Base-by-base conservation (phyloP, 83 land plant species). In the Isoetes engelmannii region DNA sequence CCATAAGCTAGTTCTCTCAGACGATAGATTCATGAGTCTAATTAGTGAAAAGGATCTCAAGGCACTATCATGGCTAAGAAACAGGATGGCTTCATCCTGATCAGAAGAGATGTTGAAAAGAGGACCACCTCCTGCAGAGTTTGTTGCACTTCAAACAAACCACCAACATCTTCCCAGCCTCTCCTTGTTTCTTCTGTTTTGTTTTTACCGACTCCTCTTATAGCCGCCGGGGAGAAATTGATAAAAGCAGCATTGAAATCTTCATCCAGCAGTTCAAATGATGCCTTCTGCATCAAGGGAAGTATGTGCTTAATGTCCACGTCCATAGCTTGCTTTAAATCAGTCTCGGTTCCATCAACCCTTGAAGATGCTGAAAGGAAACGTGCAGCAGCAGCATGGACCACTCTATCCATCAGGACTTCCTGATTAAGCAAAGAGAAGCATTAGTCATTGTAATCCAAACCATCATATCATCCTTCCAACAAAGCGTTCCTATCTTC, bases 91-190 rank as follows among this genome's bases (percentile, higher is more conserved):
- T 51, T 12, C 15, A 3, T 51, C 2, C 13, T 51, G 17, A 12
- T 17, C 55, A 28, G 37, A 51, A 51, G 3, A 28, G 37, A 28
- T 28, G 37, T 44, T 44, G 48, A 46, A 28, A 17, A 17, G 21
- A 66, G 7, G 68, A 53, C 46, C 72, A 92, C 98, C 96, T 93
- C 98, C 79, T 83, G 84, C 48, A 93, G 81, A 71, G 85, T 71
- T 70, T 75, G 83, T 8, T 80, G 80, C 13, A 85, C 80, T 19
- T 85, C 88, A 75, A 12, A 57, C 63, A 93, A 84, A 45, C 98
- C 98, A 74, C 98, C 98, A 73, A 93, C 86, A 77, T 93, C 92
- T 21, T 90, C 90, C 98, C 98, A 93, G 5, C 96, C 96, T 68
- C 80, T 49, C n/a, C 80, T 83, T 60, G 83, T 84, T 75, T 73